Evolutionary conservation across 129 eudicot genomes (phyloP).

Genomic region (Artemisia annua): DNA sequence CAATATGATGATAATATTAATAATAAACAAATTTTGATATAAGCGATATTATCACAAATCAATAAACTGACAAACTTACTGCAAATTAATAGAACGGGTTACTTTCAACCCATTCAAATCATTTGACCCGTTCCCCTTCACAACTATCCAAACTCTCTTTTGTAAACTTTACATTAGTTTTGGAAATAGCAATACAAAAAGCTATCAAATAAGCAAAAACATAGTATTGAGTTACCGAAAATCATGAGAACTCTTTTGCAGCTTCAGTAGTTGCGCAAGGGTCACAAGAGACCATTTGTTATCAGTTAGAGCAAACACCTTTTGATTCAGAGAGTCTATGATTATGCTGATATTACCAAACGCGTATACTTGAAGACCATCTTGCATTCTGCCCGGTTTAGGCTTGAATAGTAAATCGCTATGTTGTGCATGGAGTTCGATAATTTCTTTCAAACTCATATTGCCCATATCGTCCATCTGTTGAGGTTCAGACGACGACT

Average conservation of each 20-base stretch:
- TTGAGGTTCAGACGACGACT: conserved; percentile 52
- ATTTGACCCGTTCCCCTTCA: no score
- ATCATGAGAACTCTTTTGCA: conserved; percentile 42
- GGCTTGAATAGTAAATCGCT: conserved; percentile 64
- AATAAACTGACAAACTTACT: no score
- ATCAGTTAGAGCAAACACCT: conserved; percentile 66
- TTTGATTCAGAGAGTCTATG: conserved; percentile 68
- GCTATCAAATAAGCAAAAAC: no score
- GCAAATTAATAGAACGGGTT: no score
- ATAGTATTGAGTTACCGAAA: not conserved
- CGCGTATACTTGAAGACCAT: conserved; percentile 64
- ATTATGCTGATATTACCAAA: conserved; percentile 75
- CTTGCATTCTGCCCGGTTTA: conserved; percentile 63
- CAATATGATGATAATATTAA: no score
- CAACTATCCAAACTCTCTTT: no score
- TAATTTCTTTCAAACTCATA: conserved; percentile 76
- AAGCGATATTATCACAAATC: no score
- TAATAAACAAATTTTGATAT: no score
- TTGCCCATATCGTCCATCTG: conserved; percentile 30
- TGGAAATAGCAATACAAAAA: no score
- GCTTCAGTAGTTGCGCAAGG: conserved; percentile 64
- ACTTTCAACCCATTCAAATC: no score
- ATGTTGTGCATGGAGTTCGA: conserved; percentile 66
- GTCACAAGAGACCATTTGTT: conserved; percentile 73
- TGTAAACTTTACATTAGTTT: no score